Evolutionary conservation across 2,329 filamentous ascomycete genomes (phyloP).

Genomic region (Penicillium sp.): DNA sequence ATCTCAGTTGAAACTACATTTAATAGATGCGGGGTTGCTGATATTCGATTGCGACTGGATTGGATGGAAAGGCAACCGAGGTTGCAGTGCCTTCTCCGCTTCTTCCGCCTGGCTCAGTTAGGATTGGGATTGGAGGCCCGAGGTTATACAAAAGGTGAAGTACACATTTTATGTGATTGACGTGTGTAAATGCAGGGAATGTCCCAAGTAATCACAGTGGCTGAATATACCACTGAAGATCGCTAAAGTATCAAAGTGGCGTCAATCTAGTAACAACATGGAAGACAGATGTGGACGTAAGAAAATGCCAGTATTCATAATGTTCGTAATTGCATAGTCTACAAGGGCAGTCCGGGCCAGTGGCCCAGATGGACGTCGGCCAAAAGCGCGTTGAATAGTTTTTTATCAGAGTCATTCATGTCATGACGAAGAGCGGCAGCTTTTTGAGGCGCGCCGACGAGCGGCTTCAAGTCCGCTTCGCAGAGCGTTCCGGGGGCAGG

Average conservation of each 20-base stretch:
- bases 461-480: constrained; percentile 35
- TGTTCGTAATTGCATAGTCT: not conserved
- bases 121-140: not conserved
- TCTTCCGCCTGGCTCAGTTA: not conserved
- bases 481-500: constrained; percentile 39
- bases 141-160: not conserved
- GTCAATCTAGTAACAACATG: not conserved
- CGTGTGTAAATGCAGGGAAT: not conserved
- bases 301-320: not conserved
- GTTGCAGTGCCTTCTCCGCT: not conserved
- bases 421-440: not conserved
- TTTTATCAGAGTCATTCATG: constrained; percentile 10
- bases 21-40: not conserved
- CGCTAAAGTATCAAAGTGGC: not conserved
- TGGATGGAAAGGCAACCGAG: not conserved
- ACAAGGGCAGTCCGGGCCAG: not conserved
- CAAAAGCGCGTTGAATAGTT: constrained; percentile 17
- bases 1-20: not conserved
- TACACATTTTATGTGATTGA: not conserved
- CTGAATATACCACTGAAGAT: no score
- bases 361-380: constrained; percentile 12
- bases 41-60: not conserved
- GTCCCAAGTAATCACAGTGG: not conserved
- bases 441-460: constrained; percentile 20
- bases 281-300: not conserved